A percentile compares a stretch with the other conserved stretches of the same genome.
Conservation (phyloP, 2,329 filamentous ascomycete genomes). For the Cyclaneusma minus region DNA sequence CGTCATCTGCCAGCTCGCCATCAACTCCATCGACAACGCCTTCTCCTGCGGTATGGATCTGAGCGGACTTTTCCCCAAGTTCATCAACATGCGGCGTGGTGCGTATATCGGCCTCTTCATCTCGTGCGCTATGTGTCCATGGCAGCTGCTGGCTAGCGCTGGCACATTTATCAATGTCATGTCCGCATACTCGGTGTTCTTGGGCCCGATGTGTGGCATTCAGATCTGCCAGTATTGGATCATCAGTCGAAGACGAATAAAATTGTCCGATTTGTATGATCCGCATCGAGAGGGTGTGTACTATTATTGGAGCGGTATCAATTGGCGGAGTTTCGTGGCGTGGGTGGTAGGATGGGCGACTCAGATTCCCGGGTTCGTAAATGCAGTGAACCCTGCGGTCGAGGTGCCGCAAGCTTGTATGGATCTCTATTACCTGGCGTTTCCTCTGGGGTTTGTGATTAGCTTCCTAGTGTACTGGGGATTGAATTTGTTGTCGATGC, state of each 20-base stretch:
- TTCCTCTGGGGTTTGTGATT: slow-evolving; percentile 23
- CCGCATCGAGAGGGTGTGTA: slow-evolving; percentile 22
- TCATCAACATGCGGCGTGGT: slow-evolving; percentile 39
- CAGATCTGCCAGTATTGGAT: slow-evolving; percentile 41
- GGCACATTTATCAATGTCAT: slow-evolving; percentile 30
- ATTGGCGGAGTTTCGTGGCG: slow-evolving; percentile 24
- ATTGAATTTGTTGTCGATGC: slow-evolving; percentile 18
- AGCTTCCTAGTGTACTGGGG: slow-evolving; percentile 20
- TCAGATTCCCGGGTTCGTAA: slow-evolving; percentile 17
- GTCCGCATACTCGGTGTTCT: slow-evolving; percentile 27
- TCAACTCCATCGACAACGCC: slow-evolving; percentile 30
- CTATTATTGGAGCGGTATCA: slow-evolving; percentile 26
- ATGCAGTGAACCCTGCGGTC: slow-evolving; percentile 8
- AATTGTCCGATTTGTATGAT: slow-evolving; percentile 27
- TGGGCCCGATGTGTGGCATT: slow-evolving; percentile 33
- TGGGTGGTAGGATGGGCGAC: slow-evolving; percentile 21
- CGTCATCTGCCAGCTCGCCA: slow-evolving; percentile 27
- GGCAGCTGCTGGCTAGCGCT: slow-evolving; percentile 31
- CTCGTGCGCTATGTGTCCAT: slow-evolving; percentile 30
- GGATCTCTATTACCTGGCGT: slow-evolving; percentile 25
- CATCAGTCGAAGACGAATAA: slow-evolving; percentile 24
- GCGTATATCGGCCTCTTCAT: slow-evolving; percentile 30
- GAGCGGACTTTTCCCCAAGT: slow-evolving; percentile 32
- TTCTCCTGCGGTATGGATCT: slow-evolving; percentile 39
- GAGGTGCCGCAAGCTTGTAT: slow-evolving; percentile 18